These are phyloP conservation scores for Sphaerulina musiva DNA, from an alignment of 2,329 filamentous ascomycete species.

Conservation along the genomic window DNA sequence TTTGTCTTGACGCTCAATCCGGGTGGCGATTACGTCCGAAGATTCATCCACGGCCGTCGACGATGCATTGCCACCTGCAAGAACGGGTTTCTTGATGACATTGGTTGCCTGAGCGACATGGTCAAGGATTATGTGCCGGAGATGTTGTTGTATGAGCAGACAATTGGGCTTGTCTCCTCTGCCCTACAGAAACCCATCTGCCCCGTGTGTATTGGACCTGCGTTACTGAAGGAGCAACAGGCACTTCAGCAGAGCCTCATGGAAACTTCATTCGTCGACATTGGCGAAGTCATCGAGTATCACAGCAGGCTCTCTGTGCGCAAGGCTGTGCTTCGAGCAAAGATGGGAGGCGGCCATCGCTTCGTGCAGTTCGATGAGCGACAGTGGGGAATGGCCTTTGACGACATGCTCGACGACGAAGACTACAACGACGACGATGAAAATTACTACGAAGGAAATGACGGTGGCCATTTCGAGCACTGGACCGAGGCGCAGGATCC, in stretches of 20 bases:
- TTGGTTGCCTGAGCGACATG: slow-evolving; percentile 13
- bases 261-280: not conserved
- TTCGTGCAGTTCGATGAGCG: slow-evolving; percentile 29
- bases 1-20: slow-evolving; percentile 17
- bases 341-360: slow-evolving; percentile 10
- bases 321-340: not conserved
- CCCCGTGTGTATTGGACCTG: slow-evolving; percentile 26
- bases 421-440: not conserved
- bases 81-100: slow-evolving; percentile 20
- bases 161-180: not conserved
- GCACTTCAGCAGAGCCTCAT: slow-evolving; percentile 18
- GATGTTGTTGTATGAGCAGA: slow-evolving; percentile 8
- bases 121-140: slow-evolving; percentile 20
- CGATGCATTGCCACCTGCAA: slow-evolving; percentile 19
- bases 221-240: slow-evolving; percentile 22
- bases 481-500: slow-evolving; percentile 27
- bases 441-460: slow-evolving; percentile 1
- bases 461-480: slow-evolving; percentile 17
- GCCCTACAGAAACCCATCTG: slow-evolving; percentile 21
- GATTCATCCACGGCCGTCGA: slow-evolving; percentile 5
- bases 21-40: slow-evolving; percentile 20
- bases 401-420: slow-evolving; percentile 21
- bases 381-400: slow-evolving; percentile 25
- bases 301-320: not conserved
- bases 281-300: slow-evolving; percentile 17